Evolutionary conservation across 1,284 basidiomycete genomes (phyloP).

Genomic region (Ganoderma lucidum): DNA sequence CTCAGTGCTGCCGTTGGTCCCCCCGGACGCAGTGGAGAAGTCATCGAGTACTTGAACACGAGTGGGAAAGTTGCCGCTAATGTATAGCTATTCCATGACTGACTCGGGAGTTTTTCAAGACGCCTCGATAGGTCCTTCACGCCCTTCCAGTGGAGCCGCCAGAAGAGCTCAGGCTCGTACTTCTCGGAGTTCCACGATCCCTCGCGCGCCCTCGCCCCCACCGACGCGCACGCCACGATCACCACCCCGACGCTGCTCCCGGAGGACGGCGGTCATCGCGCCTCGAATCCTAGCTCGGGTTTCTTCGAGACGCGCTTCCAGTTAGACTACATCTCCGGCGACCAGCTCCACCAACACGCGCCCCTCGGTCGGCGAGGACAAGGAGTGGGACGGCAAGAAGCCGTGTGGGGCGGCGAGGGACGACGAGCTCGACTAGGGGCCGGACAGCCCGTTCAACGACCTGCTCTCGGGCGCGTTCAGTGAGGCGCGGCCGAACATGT

Average conservation of each 20-base stretch:
- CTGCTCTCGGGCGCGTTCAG: constrained; percentile 33
- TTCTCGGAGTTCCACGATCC: constrained; percentile 51
- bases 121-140: constrained; percentile 84
- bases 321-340: constrained; percentile 42
- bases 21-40: constrained; percentile 94
- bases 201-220: constrained; percentile 31
- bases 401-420: not conserved
- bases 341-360: constrained; percentile 38
- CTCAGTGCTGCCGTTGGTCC: constrained; percentile 93
- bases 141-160: constrained; percentile 65
- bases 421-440: constrained; percentile 27
- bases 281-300: constrained; percentile 38
- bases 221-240: constrained; percentile 16
- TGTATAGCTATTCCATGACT: constrained; percentile 98
- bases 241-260: constrained; percentile 17
- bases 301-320: constrained; percentile 52
- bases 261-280: constrained; percentile 33
- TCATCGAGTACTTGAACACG: constrained; percentile 85
- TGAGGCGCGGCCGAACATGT: constrained; percentile 33
- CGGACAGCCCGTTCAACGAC: constrained; percentile 37
- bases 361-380: constrained; percentile 25
- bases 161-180: constrained; percentile 60
- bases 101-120: constrained; percentile 90
- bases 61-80: constrained; percentile 92
- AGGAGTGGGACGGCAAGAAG: not conserved